These are phyloP conservation scores for Didymella sp. DNA, from an alignment of 2,329 filamentous ascomycete species.

Conservation along the genomic window DNA sequence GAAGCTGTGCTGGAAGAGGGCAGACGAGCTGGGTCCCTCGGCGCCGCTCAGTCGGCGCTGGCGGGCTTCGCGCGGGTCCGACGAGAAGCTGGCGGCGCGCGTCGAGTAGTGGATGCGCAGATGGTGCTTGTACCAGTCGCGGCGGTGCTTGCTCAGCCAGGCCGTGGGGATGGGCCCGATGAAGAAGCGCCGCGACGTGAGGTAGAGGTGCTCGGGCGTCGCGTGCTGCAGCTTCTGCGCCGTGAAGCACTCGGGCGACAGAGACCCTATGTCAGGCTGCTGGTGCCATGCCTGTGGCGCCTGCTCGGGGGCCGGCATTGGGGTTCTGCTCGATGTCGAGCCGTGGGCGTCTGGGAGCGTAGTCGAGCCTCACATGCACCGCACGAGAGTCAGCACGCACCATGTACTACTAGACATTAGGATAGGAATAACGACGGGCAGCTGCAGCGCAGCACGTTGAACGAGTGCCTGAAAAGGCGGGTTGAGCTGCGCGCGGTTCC, in stretches of 20 bases:
- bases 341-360: conserved; percentile 18
- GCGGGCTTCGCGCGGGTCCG: conserved; percentile 54
- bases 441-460: conserved; percentile 23
- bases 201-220: conserved; percentile 66
- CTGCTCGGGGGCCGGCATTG: conserved; percentile 37
- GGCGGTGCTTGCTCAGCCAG: conserved; percentile 68
- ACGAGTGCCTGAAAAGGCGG: conserved; percentile 23
- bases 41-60: conserved; percentile 53
- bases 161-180: conserved; percentile 70
- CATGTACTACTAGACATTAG: conserved; percentile 26
- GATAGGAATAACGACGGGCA: conserved; percentile 19
- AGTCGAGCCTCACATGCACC: conserved; percentile 17
- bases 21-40: conserved; percentile 50
- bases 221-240: conserved; percentile 66
- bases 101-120: conserved; percentile 54
- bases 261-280: conserved; percentile 40
- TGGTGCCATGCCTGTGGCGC: conserved; percentile 44
- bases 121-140: conserved; percentile 67
- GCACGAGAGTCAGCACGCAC: conserved; percentile 19
- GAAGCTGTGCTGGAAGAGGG: conserved; percentile 51
- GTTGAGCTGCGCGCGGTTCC: conserved; percentile 6
- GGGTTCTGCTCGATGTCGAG: conserved; percentile 23
- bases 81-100: conserved; percentile 59
- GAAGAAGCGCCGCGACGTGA: conserved; percentile 68
- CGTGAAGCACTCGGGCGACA: conserved; percentile 61